Base-by-base conservation (phyloP, 345 rosid genomes). In the Arabidopsis thaliana region DNA sequence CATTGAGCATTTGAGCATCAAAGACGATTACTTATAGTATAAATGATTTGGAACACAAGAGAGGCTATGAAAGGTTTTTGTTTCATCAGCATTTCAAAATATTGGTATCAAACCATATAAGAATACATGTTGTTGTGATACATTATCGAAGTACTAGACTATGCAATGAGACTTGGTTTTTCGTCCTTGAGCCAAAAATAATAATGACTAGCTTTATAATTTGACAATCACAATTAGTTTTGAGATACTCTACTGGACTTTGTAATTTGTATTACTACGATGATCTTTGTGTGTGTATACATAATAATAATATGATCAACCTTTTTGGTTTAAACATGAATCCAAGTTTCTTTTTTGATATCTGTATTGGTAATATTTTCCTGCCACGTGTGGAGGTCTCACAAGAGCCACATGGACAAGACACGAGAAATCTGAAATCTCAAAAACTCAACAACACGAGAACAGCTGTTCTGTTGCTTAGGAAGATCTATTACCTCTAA, bases 1-100 rank as follows among this genome's bases (percentile, higher is more conserved):
- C 72, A 64, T 77, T 55, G 80, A 77, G 65, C 76, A 77, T 48
- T 77, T 55, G 80, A 77, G 65, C 76, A 77, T 48, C 72, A 77
- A 71, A 72, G 80, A 63, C 48, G 61, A 66, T 59, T 72, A 57
- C 16, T 78, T 46, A n/a, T 71, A 13, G 77, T 78, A 38, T 77
- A 62, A 77, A n/a, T 9, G 63, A 32, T 4, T 48, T 42, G 56
- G 6, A 33, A 45, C 32, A 59, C 38, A 55, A 55, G 28, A 28
- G 36, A 44, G 4, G 42, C 7, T 73, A 41, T 25, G 59, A 36
- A 36, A 22, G 7, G 51, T 12, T 60, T 11, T 38, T 14, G 50
- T 70, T 20, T 46, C 32, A 14, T 14, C 16, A 38, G 14, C 20
- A 9, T 8, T 13, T 36, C 22, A 6, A 38, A 3, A 36, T 23